Conservation (phyloP, 345 rosid species). For the Anastatica hierochuntica region DNA sequence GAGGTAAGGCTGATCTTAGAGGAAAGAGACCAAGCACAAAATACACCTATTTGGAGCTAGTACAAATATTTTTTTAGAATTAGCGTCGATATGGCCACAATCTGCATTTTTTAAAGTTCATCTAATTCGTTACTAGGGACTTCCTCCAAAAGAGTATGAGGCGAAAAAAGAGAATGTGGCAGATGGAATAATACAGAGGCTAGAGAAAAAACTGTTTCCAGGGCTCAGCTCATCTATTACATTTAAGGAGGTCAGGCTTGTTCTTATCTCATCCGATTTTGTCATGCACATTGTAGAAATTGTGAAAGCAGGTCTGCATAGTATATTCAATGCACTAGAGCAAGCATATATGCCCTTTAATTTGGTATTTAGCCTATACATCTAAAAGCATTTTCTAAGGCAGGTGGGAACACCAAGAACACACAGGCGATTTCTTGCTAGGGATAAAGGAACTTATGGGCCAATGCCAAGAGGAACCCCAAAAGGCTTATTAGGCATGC, state of each 20-base stretch:
- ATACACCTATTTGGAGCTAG: neutral
- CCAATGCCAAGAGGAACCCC: constrained; percentile 83
- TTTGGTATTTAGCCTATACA: neutral
- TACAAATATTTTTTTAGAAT: neutral
- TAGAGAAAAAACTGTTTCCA: constrained; percentile 76
- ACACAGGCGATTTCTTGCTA: constrained; percentile 75
- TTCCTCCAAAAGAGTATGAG: constrained; percentile 62
- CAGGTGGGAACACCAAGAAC: constrained; percentile 93
- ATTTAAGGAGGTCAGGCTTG: constrained; percentile 59
- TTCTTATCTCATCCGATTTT: neutral
- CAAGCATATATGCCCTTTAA: too few species aligned
- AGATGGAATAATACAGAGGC: constrained; percentile 52
- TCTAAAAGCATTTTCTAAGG: neutral
- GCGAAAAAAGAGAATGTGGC: constrained; percentile 67
- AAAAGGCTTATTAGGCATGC: constrained; percentile 94
- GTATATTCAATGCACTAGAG: neutral
- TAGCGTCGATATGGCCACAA: neutral
- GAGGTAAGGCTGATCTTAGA: constrained; percentile 37
- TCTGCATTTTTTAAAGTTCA: neutral
- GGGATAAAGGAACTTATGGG: constrained; percentile 84
- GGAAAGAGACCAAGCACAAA: constrained; percentile 5
- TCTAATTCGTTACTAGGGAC: constrained; percentile 38
- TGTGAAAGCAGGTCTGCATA: too few species aligned
- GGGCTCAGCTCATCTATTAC: constrained; percentile 65
- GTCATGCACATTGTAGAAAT: neutral